A percentile compares a stretch with the other conserved stretches of the same genome.
Conservation (phyloP, 2,329 filamentous ascomycete genomes). For the Scleromitrula shiraiana region DNA sequence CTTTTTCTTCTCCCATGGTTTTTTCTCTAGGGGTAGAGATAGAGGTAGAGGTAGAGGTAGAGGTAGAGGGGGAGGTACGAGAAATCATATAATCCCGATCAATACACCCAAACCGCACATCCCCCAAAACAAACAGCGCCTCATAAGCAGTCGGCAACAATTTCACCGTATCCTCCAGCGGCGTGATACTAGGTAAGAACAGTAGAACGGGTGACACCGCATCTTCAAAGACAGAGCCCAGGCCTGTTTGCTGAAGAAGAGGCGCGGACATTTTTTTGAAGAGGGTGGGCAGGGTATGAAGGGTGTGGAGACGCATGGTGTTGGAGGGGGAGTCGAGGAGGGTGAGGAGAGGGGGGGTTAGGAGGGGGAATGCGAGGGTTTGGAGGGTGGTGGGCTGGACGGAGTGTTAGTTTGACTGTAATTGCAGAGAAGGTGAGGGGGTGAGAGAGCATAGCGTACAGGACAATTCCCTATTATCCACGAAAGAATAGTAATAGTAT, state of each 20-base stretch:
- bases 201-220: slow-evolving; percentile 64
- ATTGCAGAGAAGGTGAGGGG: slow-evolving; percentile 1
- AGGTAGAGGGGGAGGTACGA: slow-evolving; percentile 10
- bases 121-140: slow-evolving; percentile 52
- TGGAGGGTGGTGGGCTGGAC: not conserved
- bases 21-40: not conserved
- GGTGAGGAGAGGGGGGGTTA: slow-evolving; percentile 61
- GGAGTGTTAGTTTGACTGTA: not conserved
- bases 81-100: too few species aligned
- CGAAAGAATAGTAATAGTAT: slow-evolving; percentile 47
- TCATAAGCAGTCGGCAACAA: slow-evolving; percentile 60
- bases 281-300: slow-evolving; percentile 46
- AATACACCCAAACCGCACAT: slow-evolving; percentile 14
- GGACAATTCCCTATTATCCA: slow-evolving; percentile 51
- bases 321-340: slow-evolving; percentile 56
- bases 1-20: not conserved
- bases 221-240: slow-evolving; percentile 60
- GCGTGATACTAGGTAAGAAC: slow-evolving; percentile 69
- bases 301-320: slow-evolving; percentile 42
- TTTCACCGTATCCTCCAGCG: slow-evolving; percentile 57
- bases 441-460: slow-evolving; percentile 31
- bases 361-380: slow-evolving; percentile 55
- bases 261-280: slow-evolving; percentile 44
- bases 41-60: slow-evolving; percentile 7
- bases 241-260: slow-evolving; percentile 53